Evolutionary conservation across 768 basidiomycete species (phyloP).

Genomic region (Hericium rajendrae): DNA sequence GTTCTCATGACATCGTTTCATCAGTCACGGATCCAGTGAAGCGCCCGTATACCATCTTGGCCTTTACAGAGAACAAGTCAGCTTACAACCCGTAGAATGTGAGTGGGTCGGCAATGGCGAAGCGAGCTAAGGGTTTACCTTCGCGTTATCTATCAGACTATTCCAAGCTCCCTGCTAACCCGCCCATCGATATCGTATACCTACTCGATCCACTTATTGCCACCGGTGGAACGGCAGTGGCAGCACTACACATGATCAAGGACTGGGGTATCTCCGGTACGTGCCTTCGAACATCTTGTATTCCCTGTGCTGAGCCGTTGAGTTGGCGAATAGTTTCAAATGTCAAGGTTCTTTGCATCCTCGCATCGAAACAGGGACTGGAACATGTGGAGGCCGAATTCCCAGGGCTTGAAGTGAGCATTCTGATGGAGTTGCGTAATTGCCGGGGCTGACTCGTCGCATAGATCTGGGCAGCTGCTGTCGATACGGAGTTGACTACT

Average conservation of each 20-base stretch:
- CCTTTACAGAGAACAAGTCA: slow-evolving; percentile 78
- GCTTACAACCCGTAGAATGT: slow-evolving; percentile 89
- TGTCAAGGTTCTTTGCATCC: slow-evolving; percentile 75
- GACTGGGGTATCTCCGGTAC: slow-evolving; percentile 75
- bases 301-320: not conserved
- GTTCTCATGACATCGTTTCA: not conserved
- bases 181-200: slow-evolving; percentile 76
- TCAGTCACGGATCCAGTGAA: slow-evolving; percentile 28
- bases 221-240: slow-evolving; percentile 86
- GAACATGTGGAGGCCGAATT: slow-evolving; percentile 50
- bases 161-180: slow-evolving; percentile 73
- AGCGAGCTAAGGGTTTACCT: not conserved
- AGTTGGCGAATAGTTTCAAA: slow-evolving; percentile 38
- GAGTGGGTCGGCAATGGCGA: slow-evolving; percentile 14
- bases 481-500: slow-evolving; percentile 61
- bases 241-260: slow-evolving; percentile 76
- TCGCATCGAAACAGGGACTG: slow-evolving; percentile 72
- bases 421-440: not conserved
- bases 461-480: slow-evolving; percentile 81
- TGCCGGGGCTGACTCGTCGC: not conserved
- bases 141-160: slow-evolving; percentile 47
- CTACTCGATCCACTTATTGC: slow-evolving; percentile 90
- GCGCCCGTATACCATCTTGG: slow-evolving; percentile 89
- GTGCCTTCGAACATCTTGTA: slow-evolving; percentile 8
- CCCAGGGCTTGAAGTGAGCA: slow-evolving; percentile 71